Evolutionary conservation across 176 grass and related monocot genomes (phyloP).

Genomic region (Luzula sylvatica): DNA sequence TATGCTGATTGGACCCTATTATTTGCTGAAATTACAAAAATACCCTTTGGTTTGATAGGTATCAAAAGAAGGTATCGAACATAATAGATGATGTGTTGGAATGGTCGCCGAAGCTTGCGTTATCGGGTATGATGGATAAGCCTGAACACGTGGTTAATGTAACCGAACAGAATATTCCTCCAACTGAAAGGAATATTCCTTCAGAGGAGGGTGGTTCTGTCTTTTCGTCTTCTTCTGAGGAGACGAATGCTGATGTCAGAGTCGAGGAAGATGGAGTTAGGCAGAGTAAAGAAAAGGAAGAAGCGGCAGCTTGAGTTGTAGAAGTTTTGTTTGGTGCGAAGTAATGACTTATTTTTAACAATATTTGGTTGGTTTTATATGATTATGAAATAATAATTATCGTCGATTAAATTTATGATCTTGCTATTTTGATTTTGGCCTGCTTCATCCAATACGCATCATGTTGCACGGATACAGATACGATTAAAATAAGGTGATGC

Average conservation of each 20-base stretch:
- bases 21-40: neutral
- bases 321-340: constrained; percentile 11
- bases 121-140: constrained; percentile 97
- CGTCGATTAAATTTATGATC: constrained; percentile 5
- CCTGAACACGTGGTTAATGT: constrained; percentile 29
- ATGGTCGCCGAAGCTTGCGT: constrained; percentile 89
- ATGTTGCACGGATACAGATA: too few species aligned
- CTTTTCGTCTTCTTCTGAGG: constrained; percentile 28
- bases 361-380: constrained; percentile 11
- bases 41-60: constrained; percentile 29
- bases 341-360: neutral
- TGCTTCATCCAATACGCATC: too few species aligned
- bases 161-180: constrained; percentile 38
- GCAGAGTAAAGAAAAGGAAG: constrained; percentile 24
- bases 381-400: constrained; percentile 21
- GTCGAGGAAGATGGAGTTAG: constrained; percentile 21
- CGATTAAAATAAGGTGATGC: too few species aligned
- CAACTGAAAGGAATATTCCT: constrained; percentile 30
- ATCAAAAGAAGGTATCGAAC: constrained; percentile 99
- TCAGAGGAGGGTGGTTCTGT: constrained; percentile 22
- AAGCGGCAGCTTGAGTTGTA: constrained; percentile 12
- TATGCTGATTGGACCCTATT: constrained; percentile 15
- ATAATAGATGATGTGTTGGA: constrained; percentile 99
- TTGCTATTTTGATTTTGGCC: constrained; percentile 9
- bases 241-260: constrained; percentile 25